Evolutionary conservation across 306 rosid species (phyloP), one percentile per base, ranked within the genome.

Genomic region (Begonia peltatifolia): DNA sequence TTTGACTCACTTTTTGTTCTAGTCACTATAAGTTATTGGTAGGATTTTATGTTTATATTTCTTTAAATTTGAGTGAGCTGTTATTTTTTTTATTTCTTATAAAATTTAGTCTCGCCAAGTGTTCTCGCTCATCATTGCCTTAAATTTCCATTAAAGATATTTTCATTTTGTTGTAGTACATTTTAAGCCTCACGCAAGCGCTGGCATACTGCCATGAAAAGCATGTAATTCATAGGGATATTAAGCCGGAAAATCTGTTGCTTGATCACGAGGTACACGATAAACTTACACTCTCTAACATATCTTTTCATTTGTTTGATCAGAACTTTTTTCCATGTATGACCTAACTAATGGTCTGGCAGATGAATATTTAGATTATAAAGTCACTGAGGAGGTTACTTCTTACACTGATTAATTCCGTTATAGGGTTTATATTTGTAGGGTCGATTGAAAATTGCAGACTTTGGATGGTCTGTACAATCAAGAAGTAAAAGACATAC

Each of bases 381-480:
- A 5, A 30, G 3, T 30, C 38, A 30, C 0, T 30, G 38, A 5
- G 38, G 38, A 30, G 38, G 38, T 30, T 30, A 30, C 38, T 30
- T 30, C 38, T 2, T 30, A 30, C 38, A 11, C 46, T 44, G 48
- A 44, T 44, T 44, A 8, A 44, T 11, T 10, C 48, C 14, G 48
- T n/a, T n/a, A 11, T 44, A 10, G 14, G 60, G 54, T 10, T 63
- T 63, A 25, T 35, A 23, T 62, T 41, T 60, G 58, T 68, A 89
- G 93, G 95, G 96, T 63, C 83, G 84, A 50, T 72, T 87, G 72
- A 87, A 87, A 63, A 87, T 84, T 61, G 94, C 88, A 22, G 96
- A 87, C 58, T 87, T 87, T 71, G 94, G 96, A 61, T 87, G 96
- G 96, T 79, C 94, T 41, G 96, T 84, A 17, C 89, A 88, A 68